Base-by-base conservation (phyloP, 1,284 basidiomycete species). In the Rhodotorula mucilaginosa region DNA sequence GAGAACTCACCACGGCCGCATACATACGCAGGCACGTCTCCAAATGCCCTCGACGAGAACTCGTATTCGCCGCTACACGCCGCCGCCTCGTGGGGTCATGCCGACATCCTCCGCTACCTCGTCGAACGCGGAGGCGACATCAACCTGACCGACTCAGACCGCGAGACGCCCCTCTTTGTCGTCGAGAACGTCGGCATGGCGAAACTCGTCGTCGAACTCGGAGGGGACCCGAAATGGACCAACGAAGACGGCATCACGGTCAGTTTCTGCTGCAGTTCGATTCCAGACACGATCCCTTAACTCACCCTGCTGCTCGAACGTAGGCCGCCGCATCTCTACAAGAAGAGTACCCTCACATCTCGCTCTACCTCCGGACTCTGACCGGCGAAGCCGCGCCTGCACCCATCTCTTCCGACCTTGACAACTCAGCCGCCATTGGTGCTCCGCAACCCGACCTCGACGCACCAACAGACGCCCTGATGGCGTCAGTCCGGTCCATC, bases 141-240 rank as follows among this genome's bases (percentile, higher is more conserved):
- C 74, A 94, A 97, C 79, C 82, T 93, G 69, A 85, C 87, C 5
- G 93, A 97, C 80, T 85, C 85, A 64, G 94, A 97, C 80, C 91
- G 91, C 26, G 93, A 96, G 80, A 95, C 93, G 5, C 93, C 93
- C 15, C 83, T 97, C 23, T 97, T 90, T 83, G 90, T 90, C n/a
- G 91, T 91, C 64, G 93, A 97, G 82, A 86, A 86, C 77, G 79
- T 92, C 65, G 86, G 88, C 65, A 91, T 90, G 0, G 93, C 93
- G 0, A 84, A 83, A 46, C 91, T 86, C 81, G 87, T 96, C 67
- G 84, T 97, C 69, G 86, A 90, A 71, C 87, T 90, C 71, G 93
- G 93, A n/a, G 93, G 92, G 1, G 81, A 85, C 64, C 81, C 89
- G 8, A 83, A 85, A 74, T 82, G 84, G 73, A 83, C 81, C 68